Conservation (phyloP, 352 stramenopile species). For the Peronospora destructor region DNA sequence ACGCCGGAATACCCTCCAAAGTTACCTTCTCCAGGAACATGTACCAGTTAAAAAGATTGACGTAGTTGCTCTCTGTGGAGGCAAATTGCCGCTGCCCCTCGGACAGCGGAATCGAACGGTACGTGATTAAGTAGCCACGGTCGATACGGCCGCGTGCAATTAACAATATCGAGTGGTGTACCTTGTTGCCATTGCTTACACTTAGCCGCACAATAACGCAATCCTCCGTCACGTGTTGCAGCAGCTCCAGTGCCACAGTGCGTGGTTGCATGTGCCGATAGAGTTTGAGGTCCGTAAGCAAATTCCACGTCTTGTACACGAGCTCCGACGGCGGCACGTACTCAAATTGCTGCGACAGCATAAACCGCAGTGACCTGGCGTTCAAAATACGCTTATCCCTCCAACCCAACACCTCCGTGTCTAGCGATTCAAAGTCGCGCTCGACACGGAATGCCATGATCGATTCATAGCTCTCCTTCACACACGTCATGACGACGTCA, state of each 20-base stretch:
- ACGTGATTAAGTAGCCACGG: conserved; percentile 56
- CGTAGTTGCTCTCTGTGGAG: conserved; percentile 43
- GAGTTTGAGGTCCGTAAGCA: conserved; percentile 44
- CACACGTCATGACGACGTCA: conserved; percentile 35
- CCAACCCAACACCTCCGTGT: conserved; percentile 50
- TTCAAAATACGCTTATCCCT: conserved; percentile 38
- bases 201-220: conserved; percentile 52
- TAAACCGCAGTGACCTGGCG: conserved; percentile 43
- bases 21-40: conserved; percentile 50
- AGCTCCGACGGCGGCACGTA: conserved; percentile 38
- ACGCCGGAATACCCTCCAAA: conserved; percentile 22
- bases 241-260: conserved; percentile 40
- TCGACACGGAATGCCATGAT: conserved; percentile 53
- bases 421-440: conserved; percentile 36
- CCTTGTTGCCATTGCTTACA: conserved; percentile 31
- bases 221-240: conserved; percentile 55
- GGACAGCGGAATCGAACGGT: conserved; percentile 54
- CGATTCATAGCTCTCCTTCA: conserved; percentile 48
- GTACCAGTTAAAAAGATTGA: conserved; percentile 71
- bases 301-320: conserved; percentile 61
- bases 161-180: conserved; percentile 48
- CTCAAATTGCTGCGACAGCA: conserved; percentile 50
- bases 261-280: conserved; percentile 59
- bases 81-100: conserved; percentile 36
- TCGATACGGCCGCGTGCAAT: conserved; percentile 58